phyloP scores from a whole-genome alignment of 2,329 filamentous ascomycete genomes.

The Paradendryphiella salina region DNA sequence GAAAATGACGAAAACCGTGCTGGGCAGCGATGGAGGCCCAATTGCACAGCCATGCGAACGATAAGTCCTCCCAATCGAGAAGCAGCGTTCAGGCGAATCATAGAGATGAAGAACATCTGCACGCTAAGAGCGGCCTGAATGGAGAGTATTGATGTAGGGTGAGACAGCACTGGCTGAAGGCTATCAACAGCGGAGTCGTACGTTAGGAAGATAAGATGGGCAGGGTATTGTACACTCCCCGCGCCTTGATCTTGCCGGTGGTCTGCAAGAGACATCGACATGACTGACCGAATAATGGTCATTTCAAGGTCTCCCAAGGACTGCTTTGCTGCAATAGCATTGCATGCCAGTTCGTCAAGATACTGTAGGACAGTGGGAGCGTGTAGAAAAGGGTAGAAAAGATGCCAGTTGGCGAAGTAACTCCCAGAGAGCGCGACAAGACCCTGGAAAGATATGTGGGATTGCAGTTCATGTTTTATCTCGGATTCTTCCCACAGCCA shows the following conservation, averaged over 20 bases:
- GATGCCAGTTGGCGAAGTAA: conserved; percentile 64
- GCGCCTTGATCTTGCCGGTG: conserved; percentile 48
- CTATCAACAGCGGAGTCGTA: conserved; percentile 57
- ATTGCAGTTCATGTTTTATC: conserved; percentile 12
- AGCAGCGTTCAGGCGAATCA: conserved; percentile 61
- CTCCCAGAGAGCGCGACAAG: conserved; percentile 56
- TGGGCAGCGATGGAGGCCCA: conserved; percentile 63
- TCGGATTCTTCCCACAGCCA: conserved; percentile 44
- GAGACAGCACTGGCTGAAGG: conserved; percentile 53
- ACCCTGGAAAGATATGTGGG: conserved; percentile 51
- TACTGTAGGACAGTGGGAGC: conserved; percentile 56
- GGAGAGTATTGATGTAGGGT: conserved; percentile 52
- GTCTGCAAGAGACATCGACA: conserved; percentile 60
- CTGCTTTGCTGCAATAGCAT: conserved; percentile 37
- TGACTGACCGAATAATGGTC: conserved; percentile 54
- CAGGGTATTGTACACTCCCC: conserved; percentile 44
- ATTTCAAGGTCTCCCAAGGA: conserved; percentile 38
- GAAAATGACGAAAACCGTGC: conserved; percentile 57
- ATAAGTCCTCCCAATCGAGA: conserved; percentile 60
- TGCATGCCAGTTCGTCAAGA: conserved; percentile 51
- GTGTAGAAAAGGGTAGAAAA: conserved; percentile 60
- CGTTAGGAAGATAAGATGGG: conserved; percentile 53
- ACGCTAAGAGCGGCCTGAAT: conserved; percentile 58
- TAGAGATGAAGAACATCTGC: conserved; percentile 60
- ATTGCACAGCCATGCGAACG: conserved; percentile 59